These are phyloP conservation scores for Solanum virginianum DNA, from an alignment of 257 asterid species.

Conservation along the genomic window DNA sequence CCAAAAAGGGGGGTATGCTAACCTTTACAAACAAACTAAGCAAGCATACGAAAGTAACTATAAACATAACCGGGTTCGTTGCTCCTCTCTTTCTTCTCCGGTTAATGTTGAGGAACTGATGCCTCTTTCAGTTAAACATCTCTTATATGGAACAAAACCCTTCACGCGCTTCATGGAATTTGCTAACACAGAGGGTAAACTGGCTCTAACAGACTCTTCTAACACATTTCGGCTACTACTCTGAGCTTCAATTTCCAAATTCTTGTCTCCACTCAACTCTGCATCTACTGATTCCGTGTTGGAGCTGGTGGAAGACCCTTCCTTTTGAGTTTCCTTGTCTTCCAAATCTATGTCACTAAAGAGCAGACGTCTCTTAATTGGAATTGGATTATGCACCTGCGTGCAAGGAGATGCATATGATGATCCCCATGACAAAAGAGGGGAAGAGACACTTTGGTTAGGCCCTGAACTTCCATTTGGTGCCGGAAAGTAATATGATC, in stretches of 20 bases:
- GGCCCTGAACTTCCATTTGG: neutral
- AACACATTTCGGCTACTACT: neutral
- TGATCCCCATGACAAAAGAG: conserved; percentile 26
- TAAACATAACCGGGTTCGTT: conserved; percentile 43
- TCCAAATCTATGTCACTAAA: conserved; percentile 13
- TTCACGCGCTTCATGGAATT: conserved; percentile 18
- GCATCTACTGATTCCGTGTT: conserved; percentile 20
- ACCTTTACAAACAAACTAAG: neutral
- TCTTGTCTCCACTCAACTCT: conserved; percentile 7
- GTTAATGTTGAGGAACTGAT: conserved; percentile 11
- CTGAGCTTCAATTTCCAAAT: conserved; percentile 16
- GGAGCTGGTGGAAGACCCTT: conserved; percentile 42
- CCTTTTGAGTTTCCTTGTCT: conserved; percentile 21
- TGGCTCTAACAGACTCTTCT: conserved; percentile 15
- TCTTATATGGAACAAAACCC: conserved; percentile 82
- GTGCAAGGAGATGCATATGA: conserved; percentile 11
- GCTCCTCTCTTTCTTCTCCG: conserved; percentile 47
- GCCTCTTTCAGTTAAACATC: conserved; percentile 41
- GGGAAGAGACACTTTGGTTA: neutral
- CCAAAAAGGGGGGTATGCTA: neutral
- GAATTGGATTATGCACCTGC: conserved; percentile 47
- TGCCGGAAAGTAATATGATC: neutral
- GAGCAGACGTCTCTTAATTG: conserved; percentile 22
- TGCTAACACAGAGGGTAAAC: conserved; percentile 12
- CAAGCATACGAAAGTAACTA: neutral